Evolutionary conservation across 805 yeast species (phyloP).

Genomic region (Candida schatavii): DNA sequence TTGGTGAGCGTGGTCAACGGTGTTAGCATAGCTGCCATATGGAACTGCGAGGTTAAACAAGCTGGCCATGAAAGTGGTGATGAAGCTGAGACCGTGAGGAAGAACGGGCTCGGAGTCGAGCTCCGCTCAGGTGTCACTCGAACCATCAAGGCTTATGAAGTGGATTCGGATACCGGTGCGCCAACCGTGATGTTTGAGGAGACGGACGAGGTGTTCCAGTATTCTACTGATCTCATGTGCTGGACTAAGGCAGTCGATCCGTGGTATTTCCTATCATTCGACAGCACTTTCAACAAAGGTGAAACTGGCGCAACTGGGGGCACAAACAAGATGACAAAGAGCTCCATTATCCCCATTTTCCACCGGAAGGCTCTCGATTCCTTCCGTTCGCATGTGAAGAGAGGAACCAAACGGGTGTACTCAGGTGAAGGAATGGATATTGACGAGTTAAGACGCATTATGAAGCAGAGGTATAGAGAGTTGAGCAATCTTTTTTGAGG

Average conservation of each 20-base stretch:
- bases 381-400: neutral
- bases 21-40: slow-evolving; percentile 52
- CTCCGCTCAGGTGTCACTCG: slow-evolving; percentile 1
- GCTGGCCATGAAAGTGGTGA: slow-evolving; percentile 4
- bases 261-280: slow-evolving; percentile 28
- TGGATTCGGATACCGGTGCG: slow-evolving; percentile 34
- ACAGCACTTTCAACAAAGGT: neutral
- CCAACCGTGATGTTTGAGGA: slow-evolving; percentile 40
- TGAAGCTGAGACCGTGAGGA: slow-evolving; percentile 2
- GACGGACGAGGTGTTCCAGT: slow-evolving; percentile 38
- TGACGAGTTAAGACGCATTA: neutral
- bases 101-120: slow-evolving; percentile 7
- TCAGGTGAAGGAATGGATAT: neutral
- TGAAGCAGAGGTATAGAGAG: neutral
- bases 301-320: neutral
- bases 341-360: neutral
- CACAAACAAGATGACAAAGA: neutral
- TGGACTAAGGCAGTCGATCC: slow-evolving; percentile 53
- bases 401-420: neutral
- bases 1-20: slow-evolving; percentile 32
- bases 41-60: slow-evolving; percentile 33
- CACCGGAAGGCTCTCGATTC: neutral
- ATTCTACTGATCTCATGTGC: slow-evolving; percentile 35
- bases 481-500: neutral
- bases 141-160: slow-evolving; percentile 23